Base-by-base conservation (phyloP, 139 green algal species). In the Chlorella ohadii region DNA sequence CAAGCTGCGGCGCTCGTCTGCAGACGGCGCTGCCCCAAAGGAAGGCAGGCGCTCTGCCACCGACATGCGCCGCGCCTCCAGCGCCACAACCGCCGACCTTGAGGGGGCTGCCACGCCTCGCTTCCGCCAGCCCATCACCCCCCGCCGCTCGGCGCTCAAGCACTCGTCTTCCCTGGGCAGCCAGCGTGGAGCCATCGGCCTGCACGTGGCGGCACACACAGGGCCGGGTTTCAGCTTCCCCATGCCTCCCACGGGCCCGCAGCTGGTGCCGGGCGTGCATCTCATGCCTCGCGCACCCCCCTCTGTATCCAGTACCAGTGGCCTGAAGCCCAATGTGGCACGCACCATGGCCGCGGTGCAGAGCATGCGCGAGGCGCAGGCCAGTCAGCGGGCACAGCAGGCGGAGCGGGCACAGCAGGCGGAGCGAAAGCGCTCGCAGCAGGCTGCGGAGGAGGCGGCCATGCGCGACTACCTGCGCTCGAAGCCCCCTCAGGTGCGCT, bases 271-370 rank as follows among this genome's bases (percentile, higher is more conserved):
- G 0, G 75, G 75, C 0, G 75, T 81, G 75, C 56, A 81, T 31
- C 75, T 81, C 5, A n/a, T 81, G 75, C 75, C 75, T 23, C 75
- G 75, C 4, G 55, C 36, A 7, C 75, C 75, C 4, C 33, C 74
- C 28, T 20, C n/a, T 23, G 4, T 34, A 6, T 7, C 31, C 74
- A 20, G 28, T 47, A 33, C 34, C 34, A 7, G 27, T 25, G 22
- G 70, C 25, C 22, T 77, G 27, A 39, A 20, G 13, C 20, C 70
- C 13, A 36, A 36, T 15, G 41, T 57, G 11, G 39, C 28, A 12
- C 70, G 70, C 41, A 38, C 70, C 70, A 59, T 59, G 27, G 11
- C 41, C 4, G 22, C 70, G 39, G 39, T 59, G 70, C 41, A 57
- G 13, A 57, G 41, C 39, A 77, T 59, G 70, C 70, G 12, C 41